Conservation (phyloP, 140 eudicot species). For the Anethum foeniculum region DNA sequence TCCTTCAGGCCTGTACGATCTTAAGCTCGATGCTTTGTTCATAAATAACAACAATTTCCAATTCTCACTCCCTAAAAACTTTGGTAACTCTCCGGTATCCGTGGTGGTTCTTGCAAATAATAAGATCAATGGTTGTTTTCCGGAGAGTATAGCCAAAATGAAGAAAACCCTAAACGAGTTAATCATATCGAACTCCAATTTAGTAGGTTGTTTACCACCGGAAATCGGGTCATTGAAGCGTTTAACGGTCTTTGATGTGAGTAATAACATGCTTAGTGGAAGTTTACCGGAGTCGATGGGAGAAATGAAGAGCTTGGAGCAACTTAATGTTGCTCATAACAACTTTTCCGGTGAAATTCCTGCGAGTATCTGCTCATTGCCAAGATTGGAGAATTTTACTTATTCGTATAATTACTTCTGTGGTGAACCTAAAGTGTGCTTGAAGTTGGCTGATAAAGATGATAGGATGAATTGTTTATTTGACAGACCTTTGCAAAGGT, state of each 20-base stretch:
- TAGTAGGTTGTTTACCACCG: slow-evolving; percentile 56
- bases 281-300: slow-evolving; percentile 59
- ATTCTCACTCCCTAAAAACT: slow-evolving; percentile 33
- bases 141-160: slow-evolving; percentile 54
- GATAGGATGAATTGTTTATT: slow-evolving; percentile 59
- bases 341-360: slow-evolving; percentile 66
- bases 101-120: slow-evolving; percentile 68
- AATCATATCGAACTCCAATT: slow-evolving; percentile 41
- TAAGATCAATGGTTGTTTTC: slow-evolving; percentile 57
- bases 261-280: slow-evolving; percentile 51
- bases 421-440: slow-evolving; percentile 47
- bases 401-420: slow-evolving; percentile 63
- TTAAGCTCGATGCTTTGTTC: slow-evolving; percentile 78
- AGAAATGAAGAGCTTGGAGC: slow-evolving; percentile 69
- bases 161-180: slow-evolving; percentile 47
- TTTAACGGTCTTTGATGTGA: slow-evolving; percentile 68
- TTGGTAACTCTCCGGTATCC: slow-evolving; percentile 74
- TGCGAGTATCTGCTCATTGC: slow-evolving; percentile 60
- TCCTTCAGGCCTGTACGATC: slow-evolving; percentile 49
- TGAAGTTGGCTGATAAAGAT: slow-evolving; percentile 46
- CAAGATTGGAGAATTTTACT: slow-evolving; percentile 66
- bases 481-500: slow-evolving; percentile 47
- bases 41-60: slow-evolving; percentile 59
- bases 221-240: slow-evolving; percentile 45
- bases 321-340: slow-evolving; percentile 65